Percentiles rank a stretch among this genome's conserved stretches.
Conservation (phyloP, 2,329 filamentous ascomycete genomes). For the Alternaria tenuissima region DNA sequence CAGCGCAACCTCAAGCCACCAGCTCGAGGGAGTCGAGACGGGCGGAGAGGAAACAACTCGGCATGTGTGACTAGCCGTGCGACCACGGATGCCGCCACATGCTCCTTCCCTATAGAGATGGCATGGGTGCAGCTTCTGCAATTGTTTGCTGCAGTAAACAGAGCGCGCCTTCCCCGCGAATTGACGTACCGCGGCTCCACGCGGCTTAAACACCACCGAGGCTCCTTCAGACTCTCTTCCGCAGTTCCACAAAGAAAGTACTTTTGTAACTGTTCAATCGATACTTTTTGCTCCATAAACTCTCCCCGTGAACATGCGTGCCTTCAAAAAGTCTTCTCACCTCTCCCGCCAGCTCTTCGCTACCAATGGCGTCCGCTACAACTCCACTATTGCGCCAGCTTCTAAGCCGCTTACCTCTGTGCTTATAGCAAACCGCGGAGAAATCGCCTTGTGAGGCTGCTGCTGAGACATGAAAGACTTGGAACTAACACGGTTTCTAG, state of each 20-base stretch:
- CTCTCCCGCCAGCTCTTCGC: slow-evolving; percentile 48
- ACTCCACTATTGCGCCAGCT: slow-evolving; percentile 39
- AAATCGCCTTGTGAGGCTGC: slow-evolving; percentile 77
- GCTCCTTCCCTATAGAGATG: slow-evolving; percentile 14
- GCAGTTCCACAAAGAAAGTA: slow-evolving; percentile 24
- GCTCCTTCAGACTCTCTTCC: slow-evolving; percentile 24
- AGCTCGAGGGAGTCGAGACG: slow-evolving; percentile 2
- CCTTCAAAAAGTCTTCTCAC: slow-evolving; percentile 42
- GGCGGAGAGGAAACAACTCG: slow-evolving; percentile 2
- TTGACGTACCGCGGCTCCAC: slow-evolving; percentile 32
- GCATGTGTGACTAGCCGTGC: background rate
- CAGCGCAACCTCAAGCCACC: slow-evolving; percentile 7
- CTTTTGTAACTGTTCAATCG: slow-evolving; percentile 27
- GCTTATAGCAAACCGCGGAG: slow-evolving; percentile 94
- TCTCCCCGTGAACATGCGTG: slow-evolving; percentile 43
- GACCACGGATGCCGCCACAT: background rate
- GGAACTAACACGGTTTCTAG: slow-evolving; percentile 41
- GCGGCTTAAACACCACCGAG: slow-evolving; percentile 39
- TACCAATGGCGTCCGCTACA: slow-evolving; percentile 41
- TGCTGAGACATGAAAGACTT: background rate
- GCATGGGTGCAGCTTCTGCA: slow-evolving; percentile 1
- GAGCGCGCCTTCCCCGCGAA: slow-evolving; percentile 28
- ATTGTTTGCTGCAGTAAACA: slow-evolving; percentile 25
- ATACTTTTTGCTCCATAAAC: slow-evolving; percentile 18
- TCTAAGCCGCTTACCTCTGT: slow-evolving; percentile 71